Percentiles rank a stretch among this genome's conserved stretches.
Evolutionary conservation across 2,329 filamentous ascomycete genomes (phyloP).

Genomic region (Apiospora kogelbergensis): DNA sequence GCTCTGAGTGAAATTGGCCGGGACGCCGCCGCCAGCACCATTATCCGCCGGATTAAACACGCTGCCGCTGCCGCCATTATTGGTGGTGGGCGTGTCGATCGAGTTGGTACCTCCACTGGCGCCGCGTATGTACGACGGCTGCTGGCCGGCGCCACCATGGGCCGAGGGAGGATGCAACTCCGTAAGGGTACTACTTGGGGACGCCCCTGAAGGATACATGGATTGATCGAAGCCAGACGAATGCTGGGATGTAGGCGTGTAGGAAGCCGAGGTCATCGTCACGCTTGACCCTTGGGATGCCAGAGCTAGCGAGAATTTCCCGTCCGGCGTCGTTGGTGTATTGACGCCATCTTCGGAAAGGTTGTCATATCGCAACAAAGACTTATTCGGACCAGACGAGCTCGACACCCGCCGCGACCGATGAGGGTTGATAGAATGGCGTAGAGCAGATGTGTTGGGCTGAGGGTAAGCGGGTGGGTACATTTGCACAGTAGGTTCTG

Average conservation of each 20-base stretch:
- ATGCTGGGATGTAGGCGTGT: constrained; percentile 42
- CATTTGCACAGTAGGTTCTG: constrained; percentile 44
- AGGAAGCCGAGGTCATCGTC: constrained; percentile 28
- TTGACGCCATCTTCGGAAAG: constrained; percentile 34
- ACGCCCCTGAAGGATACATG: constrained; percentile 34
- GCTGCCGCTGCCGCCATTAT: constrained; percentile 9
- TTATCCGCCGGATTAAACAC: constrained; percentile 13
- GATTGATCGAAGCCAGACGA: constrained; percentile 44
- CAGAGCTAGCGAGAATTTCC: constrained; percentile 27
- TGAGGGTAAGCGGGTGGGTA: constrained; percentile 51
- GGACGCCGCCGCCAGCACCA: constrained; percentile 12
- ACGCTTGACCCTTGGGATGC: constrained; percentile 23
- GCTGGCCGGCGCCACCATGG: background rate
- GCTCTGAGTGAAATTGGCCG: constrained; percentile 29
- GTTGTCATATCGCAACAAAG: constrained; percentile 24
- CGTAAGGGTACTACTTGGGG: constrained; percentile 41
- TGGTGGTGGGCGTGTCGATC: constrained; percentile 10
- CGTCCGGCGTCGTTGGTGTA: constrained; percentile 27
- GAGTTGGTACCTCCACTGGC: constrained; percentile 4
- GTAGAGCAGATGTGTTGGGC: constrained; percentile 46
- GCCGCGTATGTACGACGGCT: background rate
- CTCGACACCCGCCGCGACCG: background rate
- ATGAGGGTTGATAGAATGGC: constrained; percentile 38
- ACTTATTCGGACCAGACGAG: constrained; percentile 3
- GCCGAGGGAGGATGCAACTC: constrained; percentile 24